A percentile compares a stretch with the other conserved stretches of the same genome.
These are phyloP conservation scores for Pythium aristosporum DNA, from an alignment of 352 stramenopile species.

Conservation along the genomic window DNA sequence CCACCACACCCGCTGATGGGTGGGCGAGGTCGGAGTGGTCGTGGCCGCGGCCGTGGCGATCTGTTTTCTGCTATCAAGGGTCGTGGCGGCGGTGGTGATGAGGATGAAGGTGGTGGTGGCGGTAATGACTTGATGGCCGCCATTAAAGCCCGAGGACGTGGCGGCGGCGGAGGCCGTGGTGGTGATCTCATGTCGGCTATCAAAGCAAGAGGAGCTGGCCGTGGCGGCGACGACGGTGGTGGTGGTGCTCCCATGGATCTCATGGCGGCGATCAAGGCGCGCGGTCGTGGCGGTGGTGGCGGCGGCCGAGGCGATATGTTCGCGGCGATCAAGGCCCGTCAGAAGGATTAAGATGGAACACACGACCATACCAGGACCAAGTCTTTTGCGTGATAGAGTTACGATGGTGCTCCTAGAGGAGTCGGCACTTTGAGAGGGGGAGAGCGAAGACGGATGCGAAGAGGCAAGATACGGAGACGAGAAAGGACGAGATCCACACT, in stretches of 20 bases:
- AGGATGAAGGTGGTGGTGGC: slow-evolving; percentile 25
- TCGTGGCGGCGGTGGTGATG: slow-evolving; percentile 28
- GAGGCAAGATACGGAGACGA: background rate
- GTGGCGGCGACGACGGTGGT: slow-evolving; percentile 1
- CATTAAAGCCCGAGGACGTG: slow-evolving; percentile 27
- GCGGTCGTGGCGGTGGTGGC: slow-evolving; percentile 34
- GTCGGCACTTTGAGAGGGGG: background rate
- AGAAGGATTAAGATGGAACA: slow-evolving; percentile 41
- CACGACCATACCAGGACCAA: background rate
- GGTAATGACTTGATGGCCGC: slow-evolving; percentile 27
- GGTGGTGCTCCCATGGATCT: slow-evolving; percentile 39
- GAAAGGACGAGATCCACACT: background rate
- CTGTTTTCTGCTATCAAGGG: slow-evolving; percentile 34
- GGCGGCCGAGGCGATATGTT: slow-evolving; percentile 30
- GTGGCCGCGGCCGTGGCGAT: slow-evolving; percentile 41
- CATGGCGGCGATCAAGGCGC: slow-evolving; percentile 68
- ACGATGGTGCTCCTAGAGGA: slow-evolving; percentile 25
- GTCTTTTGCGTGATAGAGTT: slow-evolving; percentile 24
- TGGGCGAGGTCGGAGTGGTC: slow-evolving; percentile 39
- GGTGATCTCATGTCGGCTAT: slow-evolving; percentile 31
- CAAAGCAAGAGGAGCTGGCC: slow-evolving; percentile 21
- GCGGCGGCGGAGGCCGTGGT: slow-evolving; percentile 15
- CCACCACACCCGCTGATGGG: slow-evolving; percentile 42
- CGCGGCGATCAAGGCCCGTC: slow-evolving; percentile 65
- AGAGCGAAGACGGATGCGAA: background rate